Evolutionary conservation across 2,329 filamentous ascomycete genomes (phyloP).

Genomic region (Alternaria sp.): DNA sequence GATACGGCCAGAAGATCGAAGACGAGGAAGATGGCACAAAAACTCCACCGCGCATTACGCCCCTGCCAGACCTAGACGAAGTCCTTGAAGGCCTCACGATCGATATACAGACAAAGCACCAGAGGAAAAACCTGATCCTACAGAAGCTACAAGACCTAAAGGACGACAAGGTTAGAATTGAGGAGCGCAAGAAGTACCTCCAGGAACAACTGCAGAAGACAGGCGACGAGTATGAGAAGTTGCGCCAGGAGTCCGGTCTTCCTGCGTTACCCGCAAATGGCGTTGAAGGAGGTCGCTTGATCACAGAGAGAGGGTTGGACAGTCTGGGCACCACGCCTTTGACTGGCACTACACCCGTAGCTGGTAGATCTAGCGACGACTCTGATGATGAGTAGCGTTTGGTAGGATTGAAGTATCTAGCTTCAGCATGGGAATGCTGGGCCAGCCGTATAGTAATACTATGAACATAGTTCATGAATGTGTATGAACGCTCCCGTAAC

Average conservation of each 20-base stretch:
- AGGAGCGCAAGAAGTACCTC: slow-evolving; percentile 75
- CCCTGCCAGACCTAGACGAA: slow-evolving; percentile 74
- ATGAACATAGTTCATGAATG: not conserved
- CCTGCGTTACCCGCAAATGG: slow-evolving; percentile 40
- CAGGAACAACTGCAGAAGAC: slow-evolving; percentile 82
- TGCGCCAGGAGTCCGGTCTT: slow-evolving; percentile 59
- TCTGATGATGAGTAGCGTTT: slow-evolving; percentile 36
- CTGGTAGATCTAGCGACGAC: slow-evolving; percentile 29
- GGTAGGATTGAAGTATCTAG: not conserved
- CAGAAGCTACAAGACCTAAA: slow-evolving; percentile 70
- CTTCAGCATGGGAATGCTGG: slow-evolving; percentile 4
- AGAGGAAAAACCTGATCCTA: slow-evolving; percentile 63
- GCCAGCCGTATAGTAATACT: slow-evolving; percentile 10
- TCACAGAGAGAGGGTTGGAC: slow-evolving; percentile 45
- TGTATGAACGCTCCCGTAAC: not conserved
- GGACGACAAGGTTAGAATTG: slow-evolving; percentile 71
- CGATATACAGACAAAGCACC: slow-evolving; percentile 68
- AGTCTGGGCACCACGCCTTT: slow-evolving; percentile 47
- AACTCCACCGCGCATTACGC: slow-evolving; percentile 75
- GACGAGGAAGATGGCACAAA: slow-evolving; percentile 55
- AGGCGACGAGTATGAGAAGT: slow-evolving; percentile 70
- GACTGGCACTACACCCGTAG: slow-evolving; percentile 41
- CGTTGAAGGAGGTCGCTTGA: slow-evolving; percentile 30
- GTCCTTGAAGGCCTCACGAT: slow-evolving; percentile 69
- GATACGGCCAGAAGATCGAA: slow-evolving; percentile 67